Base-by-base conservation (phyloP, 768 basidiomycete species). In the Erythrobasidium yunnanense region DNA sequence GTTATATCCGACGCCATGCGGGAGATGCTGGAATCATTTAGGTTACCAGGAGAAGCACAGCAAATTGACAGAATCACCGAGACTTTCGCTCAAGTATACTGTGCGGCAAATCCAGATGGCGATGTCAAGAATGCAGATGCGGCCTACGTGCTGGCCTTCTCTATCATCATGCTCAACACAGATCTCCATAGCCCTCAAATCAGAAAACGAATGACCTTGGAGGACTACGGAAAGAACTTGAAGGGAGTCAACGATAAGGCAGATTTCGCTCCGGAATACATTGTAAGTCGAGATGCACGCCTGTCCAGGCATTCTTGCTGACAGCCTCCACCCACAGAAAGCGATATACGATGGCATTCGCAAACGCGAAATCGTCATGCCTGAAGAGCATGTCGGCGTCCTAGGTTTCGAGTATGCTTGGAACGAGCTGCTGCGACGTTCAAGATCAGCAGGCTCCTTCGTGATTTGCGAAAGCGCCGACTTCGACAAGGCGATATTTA, bases 371-470 rank as follows among this genome's bases (percentile, higher is more conserved):
- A 96, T 99, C 60, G 82, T 97, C 54, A 87, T 99, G 84, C 93
- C 95, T 0, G 91, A 96, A 76, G 95, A 99, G 71, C 95, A 99
- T 73, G 87, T 85, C 7, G 95, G 93, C 1, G 89, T 90, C 73
- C 81, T 93, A 49, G 95, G 95, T 7, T 99, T 99, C 74, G 95
- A 97, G 71, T 95, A 93, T 75, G 93, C 95, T 18, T 99, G 95
- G 95, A 96, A 95, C 75, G 91, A 96, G 71, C 79, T 99, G 8
- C 81, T 96, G 35, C 77, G 85, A 32, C 83, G 95, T 32, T 84
- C 91, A 84, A 63, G 84, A 84, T 74, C 50, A 4, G 62, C 47
- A 86, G 83, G 84, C 50, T 79, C 82, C 33, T 80, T 84, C 75
- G 82, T 92, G 77, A 81, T 84, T 55, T 89, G 86, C 79, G 87